A percentile compares a stretch with the other conserved stretches of the same genome.
Conservation (phyloP, 805 yeast species). For the Myxozyma melibiosi region DNA sequence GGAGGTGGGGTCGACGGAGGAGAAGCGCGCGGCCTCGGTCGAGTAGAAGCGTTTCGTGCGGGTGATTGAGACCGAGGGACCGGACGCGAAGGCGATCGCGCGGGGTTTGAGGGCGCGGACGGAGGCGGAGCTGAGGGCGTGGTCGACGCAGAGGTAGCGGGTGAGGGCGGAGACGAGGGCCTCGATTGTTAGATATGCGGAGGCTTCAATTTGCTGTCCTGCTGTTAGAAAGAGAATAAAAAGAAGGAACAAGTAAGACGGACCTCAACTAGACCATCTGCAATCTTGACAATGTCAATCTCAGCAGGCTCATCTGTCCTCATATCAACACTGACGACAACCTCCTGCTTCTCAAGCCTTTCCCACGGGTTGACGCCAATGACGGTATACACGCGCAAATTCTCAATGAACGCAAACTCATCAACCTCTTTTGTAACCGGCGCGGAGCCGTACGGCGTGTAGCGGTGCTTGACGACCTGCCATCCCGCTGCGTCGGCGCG, state of each 20-base stretch:
- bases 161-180: slow-evolving; percentile 80
- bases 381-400: slow-evolving; percentile 66
- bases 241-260: background rate
- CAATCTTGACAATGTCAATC: slow-evolving; percentile 37
- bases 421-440: slow-evolving; percentile 15
- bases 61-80: slow-evolving; percentile 81
- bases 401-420: slow-evolving; percentile 49
- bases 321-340: slow-evolving; percentile 58
- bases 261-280: slow-evolving; percentile 55
- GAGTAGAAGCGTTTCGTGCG: slow-evolving; percentile 45
- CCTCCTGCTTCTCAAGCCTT: slow-evolving; percentile 76
- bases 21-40: slow-evolving; percentile 12
- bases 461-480: slow-evolving; percentile 44
- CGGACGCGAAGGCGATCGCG: slow-evolving; percentile 82
- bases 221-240: background rate
- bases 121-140: slow-evolving; percentile 46
- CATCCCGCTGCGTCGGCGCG: slow-evolving; percentile 56
- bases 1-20: background rate
- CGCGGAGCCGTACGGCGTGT: slow-evolving; percentile 21
- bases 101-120: slow-evolving; percentile 83
- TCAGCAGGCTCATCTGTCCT: slow-evolving; percentile 41
- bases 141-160: slow-evolving; percentile 52
- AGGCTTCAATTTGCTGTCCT: slow-evolving; percentile 55
- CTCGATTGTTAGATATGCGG: slow-evolving; percentile 89
- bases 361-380: slow-evolving; percentile 95